Base-by-base conservation (phyloP, 805 yeast genomes). In the Teunomyces gatunensis region DNA sequence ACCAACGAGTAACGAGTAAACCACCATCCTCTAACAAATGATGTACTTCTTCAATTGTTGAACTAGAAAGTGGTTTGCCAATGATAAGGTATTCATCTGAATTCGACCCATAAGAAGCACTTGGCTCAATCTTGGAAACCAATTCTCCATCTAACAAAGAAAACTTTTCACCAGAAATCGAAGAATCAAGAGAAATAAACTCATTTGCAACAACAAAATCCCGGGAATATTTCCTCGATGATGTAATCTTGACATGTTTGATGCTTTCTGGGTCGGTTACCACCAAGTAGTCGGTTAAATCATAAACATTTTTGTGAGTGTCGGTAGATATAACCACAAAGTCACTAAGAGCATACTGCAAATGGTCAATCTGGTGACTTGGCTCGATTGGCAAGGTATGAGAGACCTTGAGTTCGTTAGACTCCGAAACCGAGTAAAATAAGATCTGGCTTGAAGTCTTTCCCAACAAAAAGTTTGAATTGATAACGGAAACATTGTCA, bases 11-110 rank as follows among this genome's bases (percentile, higher is more conserved):
- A 13, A 32, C 10, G 13, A 42, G 27, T 7, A 32, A 42, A 5
- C 45, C 45, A 9, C 48, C 41, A 33, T 67, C 74, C 37, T 68
- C 67, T 27, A 68, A 57, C 42, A 71, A 49, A 41, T 64, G 65
- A 39, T 68, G 65, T 11, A 59, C 67, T 46, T 64, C 59, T 30
- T 63, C 65, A 25, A 65, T 54, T 3, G 62, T 52, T 10, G 54
- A 49, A 39, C 60, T 49, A 5, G 69, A 60, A 20, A 57, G 58
- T 5, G 74, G 74, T 35, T 60, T 64, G 47, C 71, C 65, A 4
- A 67, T 59, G 15, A 69, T 54, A 13, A 67, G 44, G n/a, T 57
- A 53, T 15, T 47, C 48, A 9, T 34, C 25, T 10, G 50, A 46
- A 11, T 34, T 25, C 27, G 25, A 40, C 9, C 29, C 25, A 23